Evolutionary conservation across 1,284 basidiomycete species (phyloP).

Genomic region (Papiliotrema terrestris): DNA sequence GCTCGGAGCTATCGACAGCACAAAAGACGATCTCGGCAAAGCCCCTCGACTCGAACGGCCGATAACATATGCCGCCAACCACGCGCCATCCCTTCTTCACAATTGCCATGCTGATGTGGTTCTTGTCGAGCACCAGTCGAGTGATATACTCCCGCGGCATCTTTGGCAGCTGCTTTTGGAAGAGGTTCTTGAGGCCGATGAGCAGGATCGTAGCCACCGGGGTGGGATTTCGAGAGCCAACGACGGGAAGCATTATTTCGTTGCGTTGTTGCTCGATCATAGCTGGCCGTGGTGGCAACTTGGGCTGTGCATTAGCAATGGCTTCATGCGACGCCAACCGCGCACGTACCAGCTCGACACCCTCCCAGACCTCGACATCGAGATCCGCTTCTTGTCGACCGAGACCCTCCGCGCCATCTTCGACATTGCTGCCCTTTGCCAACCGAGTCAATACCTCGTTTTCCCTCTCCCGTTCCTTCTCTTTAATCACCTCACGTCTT

Average conservation of each 20-base stretch:
- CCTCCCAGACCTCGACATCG: slow-evolving; percentile 44
- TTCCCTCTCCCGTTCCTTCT: slow-evolving; percentile 64
- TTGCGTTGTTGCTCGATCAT: slow-evolving; percentile 76
- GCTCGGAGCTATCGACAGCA: slow-evolving; percentile 92
- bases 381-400: slow-evolving; percentile 9
- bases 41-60: slow-evolving; percentile 89
- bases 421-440: slow-evolving; percentile 73
- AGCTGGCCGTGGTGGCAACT: slow-evolving; percentile 59
- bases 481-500: slow-evolving; percentile 52
- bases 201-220: slow-evolving; percentile 78
- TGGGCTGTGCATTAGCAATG: slow-evolving; percentile 23
- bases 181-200: slow-evolving; percentile 92
- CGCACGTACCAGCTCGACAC: slow-evolving; percentile 36
- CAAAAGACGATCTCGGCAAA: slow-evolving; percentile 99
- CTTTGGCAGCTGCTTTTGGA: slow-evolving; percentile 96
- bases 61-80: slow-evolving; percentile 95
- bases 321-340: not conserved
- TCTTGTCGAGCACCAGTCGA: slow-evolving; percentile 86
- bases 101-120: slow-evolving; percentile 89
- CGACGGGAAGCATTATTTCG: slow-evolving; percentile 79
- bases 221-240: slow-evolving; percentile 71
- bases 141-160: slow-evolving; percentile 99
- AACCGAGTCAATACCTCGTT: slow-evolving; percentile 70
- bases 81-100: slow-evolving; percentile 94
- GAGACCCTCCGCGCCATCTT: slow-evolving; percentile 45